Base-by-base conservation (phyloP, 2,329 filamentous ascomycete species). In the Diatrype stigma region DNA sequence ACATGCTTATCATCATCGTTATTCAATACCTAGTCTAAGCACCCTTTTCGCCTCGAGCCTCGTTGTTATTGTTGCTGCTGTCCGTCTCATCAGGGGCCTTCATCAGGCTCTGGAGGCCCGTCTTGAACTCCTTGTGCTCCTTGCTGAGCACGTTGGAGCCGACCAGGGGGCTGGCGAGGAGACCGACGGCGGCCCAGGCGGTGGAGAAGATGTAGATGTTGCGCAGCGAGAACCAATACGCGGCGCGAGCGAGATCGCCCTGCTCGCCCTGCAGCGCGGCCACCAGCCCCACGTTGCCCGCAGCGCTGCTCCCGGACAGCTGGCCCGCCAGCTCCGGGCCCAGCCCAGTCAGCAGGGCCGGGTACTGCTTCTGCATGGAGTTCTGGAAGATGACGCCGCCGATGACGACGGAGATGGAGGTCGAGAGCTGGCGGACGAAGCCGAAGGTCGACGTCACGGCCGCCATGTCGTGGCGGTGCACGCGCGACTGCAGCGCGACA, bases 311-410 rank as follows among this genome's bases (percentile, higher is more conserved):
- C 22, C 79, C 78, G 26, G 76, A 72, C n/a, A 84, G 73, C 17
- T 70, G 62, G 2, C 63, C 53, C 0, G 76, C 75, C 1, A 73
- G 65, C 35, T 75, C 60, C 0, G 72, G 69, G 0, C 79, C 79
- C 0, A 89, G 73, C 3, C 77, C 67, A 28, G 69, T 60, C 21
- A 70, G 67, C 28, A 88, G 74, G 8, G 63, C 61, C 3, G 70
- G 61, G 26, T 76, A 73, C 58, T 82, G 79, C 45, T 72, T 73
- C 56, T 81, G 70, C 83, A 90, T 89, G 52, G 79, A 72, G 64
- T 92, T 91, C 68, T 90, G 85, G 70, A 92, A 91, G 35, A 92
- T 79, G 44, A 90, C 86, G n/a, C 86, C 84, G 22, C 89, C 89
- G 37, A 91, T 75, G 1, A 90, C 86, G 48, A 90, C 79, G 0